Base-by-base conservation (phyloP, 148 eudicot species). In the Oxyria digyna region DNA sequence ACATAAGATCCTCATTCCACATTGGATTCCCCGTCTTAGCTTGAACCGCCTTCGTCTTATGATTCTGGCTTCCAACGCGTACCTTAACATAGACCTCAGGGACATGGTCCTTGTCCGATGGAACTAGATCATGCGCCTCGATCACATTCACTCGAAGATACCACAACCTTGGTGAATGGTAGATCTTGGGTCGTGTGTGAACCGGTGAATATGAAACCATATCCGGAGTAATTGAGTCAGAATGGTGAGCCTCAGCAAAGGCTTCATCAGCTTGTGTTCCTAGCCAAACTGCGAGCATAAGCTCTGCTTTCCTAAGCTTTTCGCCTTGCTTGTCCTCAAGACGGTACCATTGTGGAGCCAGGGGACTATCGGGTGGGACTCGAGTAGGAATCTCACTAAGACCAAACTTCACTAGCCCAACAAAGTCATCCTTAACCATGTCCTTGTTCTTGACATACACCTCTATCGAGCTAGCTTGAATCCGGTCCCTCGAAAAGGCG, bases 1-100 rank as follows among this genome's bases (percentile, higher is more conserved):
- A 71, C 46, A 71, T 11, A n/a, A 71, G 38, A 55, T 71, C 73
- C 67, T 71, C 67, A 14, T 71, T 71, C 73, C 73, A 71, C 9
- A 71, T 4, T 9, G 73, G 33, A 14, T 24, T 71, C 17, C 35
- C 23, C 20, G 20, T 71, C 46, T 57, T 35, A 7, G 8, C 17
- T 20, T 54, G 73, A 33, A 33, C 20, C 20, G 23, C 8, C 49
- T 38, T 71, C 1, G 73, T 71, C 37, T 41, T 54, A 17, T 49
- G 35, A 8, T 2, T 29, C 7, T 57, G 67, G 29, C 24, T 57
- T 7, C 73, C 73, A 1, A 71, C 35, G 4, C 15, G 29, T 35
- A 21, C 67, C 50, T 71, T 71, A 13, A 71, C 73, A 57, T 35
- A 38, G 20, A 71, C 66, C 52, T 57, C 73, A 1, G 37, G 67